Evolutionary conservation across 2,329 filamentous ascomycete species (phyloP).

Genomic region (Pseudocercospora ulei): DNA sequence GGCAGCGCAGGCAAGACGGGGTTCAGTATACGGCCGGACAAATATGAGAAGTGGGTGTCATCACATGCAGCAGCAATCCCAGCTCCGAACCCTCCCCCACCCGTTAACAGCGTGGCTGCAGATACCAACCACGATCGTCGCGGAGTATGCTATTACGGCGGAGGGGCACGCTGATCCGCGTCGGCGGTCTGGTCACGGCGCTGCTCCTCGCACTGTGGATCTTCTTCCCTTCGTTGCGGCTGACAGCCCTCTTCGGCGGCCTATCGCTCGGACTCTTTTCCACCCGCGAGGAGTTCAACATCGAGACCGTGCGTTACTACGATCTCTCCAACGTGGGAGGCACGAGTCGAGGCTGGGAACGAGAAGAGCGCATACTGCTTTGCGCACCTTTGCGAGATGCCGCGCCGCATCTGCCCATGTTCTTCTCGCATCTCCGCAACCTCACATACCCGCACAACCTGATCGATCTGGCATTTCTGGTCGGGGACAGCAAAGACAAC

Average conservation of each 20-base stretch:
- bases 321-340: constrained; percentile 87
- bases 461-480: constrained; percentile 90
- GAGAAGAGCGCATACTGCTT: constrained; percentile 86
- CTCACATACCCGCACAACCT: constrained; percentile 95
- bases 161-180: constrained; percentile 59
- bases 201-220: constrained; percentile 56
- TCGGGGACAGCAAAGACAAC: constrained; percentile 92
- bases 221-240: constrained; percentile 64
- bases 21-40: constrained; percentile 76
- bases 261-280: constrained; percentile 62
- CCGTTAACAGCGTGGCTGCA: constrained; percentile 34
- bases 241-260: constrained; percentile 48
- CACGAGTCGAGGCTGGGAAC: constrained; percentile 86
- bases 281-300: constrained; percentile 55
- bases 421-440: constrained; percentile 94
- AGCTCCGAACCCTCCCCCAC: not conserved
- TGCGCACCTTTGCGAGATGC: constrained; percentile 93
- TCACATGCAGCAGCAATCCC: constrained; percentile 1
- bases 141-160: constrained; percentile 59
- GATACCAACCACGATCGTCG: constrained; percentile 76
- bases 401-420: constrained; percentile 85
- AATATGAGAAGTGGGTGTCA: constrained; percentile 47
- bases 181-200: constrained; percentile 50
- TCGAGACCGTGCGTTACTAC: constrained; percentile 95
- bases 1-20: constrained; percentile 44